phyloP scores from a whole-genome alignment of 2,329 filamentous ascomycete genomes.

The Ceratocystis huliohia region DNA sequence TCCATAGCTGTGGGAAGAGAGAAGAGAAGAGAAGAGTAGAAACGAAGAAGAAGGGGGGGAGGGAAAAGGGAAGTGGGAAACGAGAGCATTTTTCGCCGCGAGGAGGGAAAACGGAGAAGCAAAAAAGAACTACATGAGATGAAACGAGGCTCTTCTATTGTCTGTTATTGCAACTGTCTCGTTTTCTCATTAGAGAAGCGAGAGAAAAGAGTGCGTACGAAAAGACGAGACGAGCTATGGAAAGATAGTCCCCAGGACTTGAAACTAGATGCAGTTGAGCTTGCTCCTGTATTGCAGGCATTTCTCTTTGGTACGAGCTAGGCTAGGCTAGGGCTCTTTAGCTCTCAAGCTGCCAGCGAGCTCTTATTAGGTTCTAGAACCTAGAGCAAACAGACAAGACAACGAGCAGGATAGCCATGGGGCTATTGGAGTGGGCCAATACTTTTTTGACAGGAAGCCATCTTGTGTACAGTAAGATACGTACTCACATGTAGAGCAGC shows the following conservation, averaged over 20 bases:
- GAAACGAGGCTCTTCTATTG: background rate
- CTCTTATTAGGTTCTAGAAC: conserved; percentile 1
- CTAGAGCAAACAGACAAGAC: background rate
- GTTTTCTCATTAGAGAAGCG: conserved; percentile 2
- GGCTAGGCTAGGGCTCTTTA: background rate
- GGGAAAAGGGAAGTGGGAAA: background rate
- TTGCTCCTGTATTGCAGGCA: background rate
- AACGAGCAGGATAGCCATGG: background rate
- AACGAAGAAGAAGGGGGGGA: background rate
- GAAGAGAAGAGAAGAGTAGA: conserved; percentile 5
- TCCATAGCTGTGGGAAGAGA: background rate
- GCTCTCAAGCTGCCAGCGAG: background rate
- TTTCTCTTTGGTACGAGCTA: too few species aligned
- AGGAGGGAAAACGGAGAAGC: background rate
- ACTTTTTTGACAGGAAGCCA: background rate
- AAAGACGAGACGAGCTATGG: conserved; percentile 4
- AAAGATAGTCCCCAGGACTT: background rate
- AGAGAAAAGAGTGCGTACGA: conserved; percentile 3
- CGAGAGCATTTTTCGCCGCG: background rate
- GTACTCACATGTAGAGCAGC: background rate
- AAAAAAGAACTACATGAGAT: background rate
- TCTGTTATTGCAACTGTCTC: background rate
- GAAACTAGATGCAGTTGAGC: background rate
- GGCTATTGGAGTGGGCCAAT: background rate
- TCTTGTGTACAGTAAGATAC: background rate